A percentile compares a stretch with the other conserved stretches of the same genome.
Evolutionary conservation across 176 grass and related monocot species (phyloP).

Genomic region (Microstegium vimineum): DNA sequence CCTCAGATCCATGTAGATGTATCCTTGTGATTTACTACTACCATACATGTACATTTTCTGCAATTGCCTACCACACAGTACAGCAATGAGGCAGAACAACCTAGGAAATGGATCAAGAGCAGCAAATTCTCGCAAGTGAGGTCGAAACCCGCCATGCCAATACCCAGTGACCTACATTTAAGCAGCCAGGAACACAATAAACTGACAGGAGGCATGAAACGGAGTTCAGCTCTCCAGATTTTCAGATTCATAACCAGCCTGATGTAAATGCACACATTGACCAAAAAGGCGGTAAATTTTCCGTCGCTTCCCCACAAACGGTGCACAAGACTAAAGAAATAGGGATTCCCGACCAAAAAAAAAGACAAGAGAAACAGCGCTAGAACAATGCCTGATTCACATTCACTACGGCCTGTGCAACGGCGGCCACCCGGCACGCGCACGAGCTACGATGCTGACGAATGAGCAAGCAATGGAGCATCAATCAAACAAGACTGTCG

Average conservation of each 20-base stretch:
- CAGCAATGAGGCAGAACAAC: background rate
- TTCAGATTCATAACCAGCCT: background rate
- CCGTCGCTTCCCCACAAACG: background rate
- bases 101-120: too few species aligned
- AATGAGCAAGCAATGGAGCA: too few species aligned
- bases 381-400: background rate
- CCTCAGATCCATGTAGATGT: background rate
- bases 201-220: too few species aligned
- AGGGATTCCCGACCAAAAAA: background rate
- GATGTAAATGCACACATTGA: background rate
- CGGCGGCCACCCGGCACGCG: background rate
- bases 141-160: too few species aligned
- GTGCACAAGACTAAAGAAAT: background rate
- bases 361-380: background rate
- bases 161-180: too few species aligned
- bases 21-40: background rate
- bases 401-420: background rate
- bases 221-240: background rate
- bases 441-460: background rate
- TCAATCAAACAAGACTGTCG: background rate
- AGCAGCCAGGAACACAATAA: too few species aligned
- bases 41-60: background rate
- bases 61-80: background rate
- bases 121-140: too few species aligned
- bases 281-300: background rate